Conservation (phyloP, 106 monocot genomes). For the Apostasia shenzhenica region DNA sequence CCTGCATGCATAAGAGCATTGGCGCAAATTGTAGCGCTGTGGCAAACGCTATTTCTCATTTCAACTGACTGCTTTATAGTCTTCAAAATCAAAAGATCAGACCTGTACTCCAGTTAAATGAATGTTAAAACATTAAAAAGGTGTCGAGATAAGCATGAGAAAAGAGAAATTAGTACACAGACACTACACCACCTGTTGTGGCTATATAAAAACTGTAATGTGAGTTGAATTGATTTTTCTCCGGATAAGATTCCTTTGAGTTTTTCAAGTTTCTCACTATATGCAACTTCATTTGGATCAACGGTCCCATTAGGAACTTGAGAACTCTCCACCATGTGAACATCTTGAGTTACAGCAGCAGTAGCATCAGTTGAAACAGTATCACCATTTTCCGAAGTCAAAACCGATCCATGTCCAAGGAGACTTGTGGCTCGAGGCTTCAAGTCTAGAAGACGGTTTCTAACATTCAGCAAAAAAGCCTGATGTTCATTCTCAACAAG, state of each 20-base stretch:
- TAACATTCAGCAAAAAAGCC: conserved; percentile 78
- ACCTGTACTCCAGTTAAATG: conserved; percentile 29
- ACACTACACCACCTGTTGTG: conserved; percentile 60
- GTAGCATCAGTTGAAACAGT: conserved; percentile 5
- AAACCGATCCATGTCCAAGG: conserved; percentile 11
- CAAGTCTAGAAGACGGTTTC: conserved; percentile 35
- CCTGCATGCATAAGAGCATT: conserved; percentile 99
- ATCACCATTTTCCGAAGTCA: conserved; percentile 30
- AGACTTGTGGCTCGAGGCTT: conserved; percentile 11
- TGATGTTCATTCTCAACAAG: conserved; percentile 96
- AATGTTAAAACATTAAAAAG: too few species aligned
- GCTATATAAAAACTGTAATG: conserved; percentile 91
- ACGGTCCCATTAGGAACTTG: conserved; percentile 24
- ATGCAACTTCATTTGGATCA: conserved; percentile 52
- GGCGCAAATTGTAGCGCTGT: conserved; percentile 98
- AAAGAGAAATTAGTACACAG: not conserved
- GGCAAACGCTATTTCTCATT: conserved; percentile 99
- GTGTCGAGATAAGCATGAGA: not conserved
- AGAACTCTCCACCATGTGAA: conserved; percentile 31
- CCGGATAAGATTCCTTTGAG: conserved; percentile 85
- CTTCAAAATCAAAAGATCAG: conserved; percentile 93
- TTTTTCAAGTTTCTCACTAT: conserved; percentile 59
- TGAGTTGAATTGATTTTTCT: conserved; percentile 86
- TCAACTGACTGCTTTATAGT: conserved; percentile 99
- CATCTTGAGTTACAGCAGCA: conserved; percentile 26